phyloP scores from a whole-genome alignment of 164 flowering plant genomes.

The Malania oleifera region DNA sequence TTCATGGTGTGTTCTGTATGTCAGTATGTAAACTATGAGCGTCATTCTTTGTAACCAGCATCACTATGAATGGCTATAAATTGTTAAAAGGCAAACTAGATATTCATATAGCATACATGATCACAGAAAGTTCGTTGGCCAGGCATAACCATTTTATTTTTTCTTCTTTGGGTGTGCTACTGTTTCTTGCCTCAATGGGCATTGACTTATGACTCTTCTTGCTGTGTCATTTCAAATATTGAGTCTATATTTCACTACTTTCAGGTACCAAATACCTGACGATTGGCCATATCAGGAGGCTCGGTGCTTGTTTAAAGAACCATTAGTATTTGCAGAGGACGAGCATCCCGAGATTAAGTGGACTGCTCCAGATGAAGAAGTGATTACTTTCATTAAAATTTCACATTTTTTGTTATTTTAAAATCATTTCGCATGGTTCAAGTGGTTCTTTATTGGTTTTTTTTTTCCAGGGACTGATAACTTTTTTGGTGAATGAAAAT shows the following conservation, averaged over 20 bases:
- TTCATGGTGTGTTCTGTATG: no score
- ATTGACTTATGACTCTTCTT: background rate
- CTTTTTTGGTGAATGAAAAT: constrained; percentile 77
- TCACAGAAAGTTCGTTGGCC: no score
- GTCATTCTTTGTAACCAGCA: no score
- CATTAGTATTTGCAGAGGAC: constrained; percentile 45
- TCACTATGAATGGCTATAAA: no score
- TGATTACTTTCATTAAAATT: constrained; percentile 13
- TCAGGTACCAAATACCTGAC: constrained; percentile 83
- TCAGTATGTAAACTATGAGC: no score
- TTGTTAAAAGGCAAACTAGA: no score
- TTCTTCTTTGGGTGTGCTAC: constrained; percentile 1
- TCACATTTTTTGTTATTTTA: background rate
- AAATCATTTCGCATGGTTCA: background rate
- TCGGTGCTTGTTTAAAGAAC: constrained; percentile 79
- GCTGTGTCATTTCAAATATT: background rate
- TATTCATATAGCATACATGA: no score
- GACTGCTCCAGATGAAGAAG: constrained; percentile 90
- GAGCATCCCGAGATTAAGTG: constrained; percentile 73
- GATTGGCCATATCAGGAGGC: constrained; percentile 91
- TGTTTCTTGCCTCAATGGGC: no score
- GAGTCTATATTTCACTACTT: background rate
- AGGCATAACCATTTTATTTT: background rate
- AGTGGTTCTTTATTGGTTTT: background rate
- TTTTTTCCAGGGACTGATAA: constrained; percentile 54